Base-by-base conservation (phyloP, 148 eudicot species). In the Chenopodium suecicum region DNA sequence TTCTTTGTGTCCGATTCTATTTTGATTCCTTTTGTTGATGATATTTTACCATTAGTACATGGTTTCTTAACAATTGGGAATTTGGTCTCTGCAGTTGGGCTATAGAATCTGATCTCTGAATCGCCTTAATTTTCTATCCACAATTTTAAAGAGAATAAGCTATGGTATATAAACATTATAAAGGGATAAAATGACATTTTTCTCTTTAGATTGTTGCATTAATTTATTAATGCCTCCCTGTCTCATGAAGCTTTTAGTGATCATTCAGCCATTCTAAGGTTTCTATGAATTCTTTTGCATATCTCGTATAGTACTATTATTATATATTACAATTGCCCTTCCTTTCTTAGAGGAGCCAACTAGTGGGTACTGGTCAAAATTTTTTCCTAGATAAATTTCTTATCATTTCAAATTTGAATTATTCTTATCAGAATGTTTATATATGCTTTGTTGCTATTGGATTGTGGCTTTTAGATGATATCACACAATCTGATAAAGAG, bases 401-500 rank as follows among this genome's bases (percentile, higher is more conserved):
- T 37, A 23, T 44, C 20, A n/a, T 25, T 47, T 77, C 32, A 41
- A 41, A 58, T 68, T 64, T 27, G 29, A 13, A 32, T 31, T 41
- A 9, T 34, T 17, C 68, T 19, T 80, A 48, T 37, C 56, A 58
- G 65, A 27, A 71, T 73, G 62, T 84, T 63, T 52, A 52, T 56
- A 64, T 20, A 32, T 17, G 22, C 32, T 70, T 75, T 86, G 70
- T 80, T 75, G 78, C 72, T 68, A 34, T 82, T 85, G 71, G 60
- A 60, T 82, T 77, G 72, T 87, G 81, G 79, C 78, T 80, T 77
- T 10, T 82, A 94, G 98, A 94, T 90, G 98, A 94, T 84, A 88
- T 91, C 78, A 90, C 90, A 47, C 92, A 89, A 77, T 82, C 84
- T 78, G 91, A 87, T 64, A 88, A 88, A 80, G 89, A 86, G 77